These are phyloP conservation scores for Blumeriella jaapii DNA, from an alignment of 2,329 filamentous ascomycete genomes.

Conservation along the genomic window DNA sequence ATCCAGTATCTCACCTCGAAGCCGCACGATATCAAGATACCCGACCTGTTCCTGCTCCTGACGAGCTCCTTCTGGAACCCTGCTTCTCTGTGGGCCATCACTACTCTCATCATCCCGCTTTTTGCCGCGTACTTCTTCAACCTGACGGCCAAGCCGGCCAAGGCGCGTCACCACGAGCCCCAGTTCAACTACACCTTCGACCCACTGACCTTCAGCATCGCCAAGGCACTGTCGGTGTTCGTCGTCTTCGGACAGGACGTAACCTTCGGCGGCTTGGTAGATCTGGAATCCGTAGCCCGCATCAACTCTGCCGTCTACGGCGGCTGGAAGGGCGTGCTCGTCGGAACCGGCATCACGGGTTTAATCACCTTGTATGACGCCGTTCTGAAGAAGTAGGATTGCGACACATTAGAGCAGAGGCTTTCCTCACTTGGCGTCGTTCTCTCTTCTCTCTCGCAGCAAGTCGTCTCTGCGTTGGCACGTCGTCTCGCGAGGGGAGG, in stretches of 20 bases:
- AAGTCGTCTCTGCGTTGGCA: constrained; percentile 22
- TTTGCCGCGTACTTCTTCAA: constrained; percentile 84
- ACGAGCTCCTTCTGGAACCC: constrained; percentile 76
- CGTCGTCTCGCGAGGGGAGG: constrained; percentile 20
- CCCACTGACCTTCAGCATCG: constrained; percentile 80
- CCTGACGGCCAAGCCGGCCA: constrained; percentile 45
- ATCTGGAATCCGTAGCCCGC: constrained; percentile 44
- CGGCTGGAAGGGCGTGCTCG: constrained; percentile 57
- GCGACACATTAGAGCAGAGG: background rate
- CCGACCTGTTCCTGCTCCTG: constrained; percentile 71
- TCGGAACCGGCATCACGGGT: constrained; percentile 55
- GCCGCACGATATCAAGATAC: constrained; percentile 54
- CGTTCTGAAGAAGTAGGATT: constrained; percentile 51
- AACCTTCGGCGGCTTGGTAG: constrained; percentile 50
- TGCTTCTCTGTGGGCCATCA: constrained; percentile 63
- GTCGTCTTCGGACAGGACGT: constrained; percentile 64
- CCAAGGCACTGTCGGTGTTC: constrained; percentile 72
- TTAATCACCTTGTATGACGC: constrained; percentile 68
- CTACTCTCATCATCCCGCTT: constrained; percentile 58
- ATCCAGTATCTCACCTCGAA: constrained; percentile 42
- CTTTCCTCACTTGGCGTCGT: constrained; percentile 15
- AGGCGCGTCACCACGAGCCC: constrained; percentile 29
- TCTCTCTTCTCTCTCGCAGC: constrained; percentile 16
- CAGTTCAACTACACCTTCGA: constrained; percentile 55
- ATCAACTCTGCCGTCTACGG: constrained; percentile 59